Conservation (phyloP, 176 grass and related monocot genomes). For the Neostapfia colusana region DNA sequence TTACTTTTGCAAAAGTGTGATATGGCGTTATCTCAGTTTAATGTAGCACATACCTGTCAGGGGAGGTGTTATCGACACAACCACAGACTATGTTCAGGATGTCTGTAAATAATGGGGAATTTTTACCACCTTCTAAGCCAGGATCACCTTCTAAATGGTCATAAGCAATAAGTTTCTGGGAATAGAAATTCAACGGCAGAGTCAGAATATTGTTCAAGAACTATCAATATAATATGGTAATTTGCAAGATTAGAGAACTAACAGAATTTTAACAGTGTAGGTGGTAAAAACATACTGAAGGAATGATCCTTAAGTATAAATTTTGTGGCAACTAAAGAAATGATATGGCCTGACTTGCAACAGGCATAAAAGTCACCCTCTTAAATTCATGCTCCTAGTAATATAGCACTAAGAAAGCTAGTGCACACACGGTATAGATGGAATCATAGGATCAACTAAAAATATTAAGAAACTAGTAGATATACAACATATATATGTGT, state of each 20-base stretch:
- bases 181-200: constrained; percentile 42
- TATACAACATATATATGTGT: background rate
- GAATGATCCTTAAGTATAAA: background rate
- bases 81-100: constrained; percentile 86
- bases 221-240: constrained; percentile 4
- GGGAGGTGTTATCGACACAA: constrained; percentile 92
- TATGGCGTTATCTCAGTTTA: constrained; percentile 23
- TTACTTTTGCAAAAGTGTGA: constrained; percentile 30
- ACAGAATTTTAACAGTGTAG: constrained; percentile 26
- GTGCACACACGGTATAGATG: background rate
- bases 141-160: constrained; percentile 99
- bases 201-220: constrained; percentile 40
- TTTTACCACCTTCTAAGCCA: constrained; percentile 92
- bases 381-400: constrained; percentile 1
- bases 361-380: constrained; percentile 6
- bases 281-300: constrained; percentile 15
- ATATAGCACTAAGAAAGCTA: constrained; percentile 24
- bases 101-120: constrained; percentile 81
- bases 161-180: constrained; percentile 99
- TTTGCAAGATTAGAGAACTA: constrained; percentile 22
- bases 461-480: background rate
- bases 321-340: constrained; percentile 13
- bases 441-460: constrained; percentile 4
- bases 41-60: constrained; percentile 71
- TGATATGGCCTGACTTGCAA: constrained; percentile 19